A percentile compares a stretch with the other conserved stretches of the same genome.
These are phyloP conservation scores for Yarrowia osloensis DNA, from an alignment of 805 yeast species.

Conservation along the genomic window DNA sequence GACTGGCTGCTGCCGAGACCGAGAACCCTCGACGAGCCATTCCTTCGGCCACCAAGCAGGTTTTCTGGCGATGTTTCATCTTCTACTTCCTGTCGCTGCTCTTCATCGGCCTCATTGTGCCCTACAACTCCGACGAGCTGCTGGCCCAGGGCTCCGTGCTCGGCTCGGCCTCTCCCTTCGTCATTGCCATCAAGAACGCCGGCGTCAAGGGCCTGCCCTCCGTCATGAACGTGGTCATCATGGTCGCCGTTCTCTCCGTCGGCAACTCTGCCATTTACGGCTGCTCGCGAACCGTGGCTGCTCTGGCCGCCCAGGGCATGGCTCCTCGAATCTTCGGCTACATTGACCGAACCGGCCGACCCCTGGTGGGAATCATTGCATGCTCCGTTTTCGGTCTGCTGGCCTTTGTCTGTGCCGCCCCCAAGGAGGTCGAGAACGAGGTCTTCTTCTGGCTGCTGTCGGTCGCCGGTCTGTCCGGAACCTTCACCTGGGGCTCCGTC, in stretches of 20 bases:
- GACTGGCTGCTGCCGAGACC: slow-evolving; percentile 72
- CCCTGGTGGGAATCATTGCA: slow-evolving; percentile 59
- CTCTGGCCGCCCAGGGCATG: slow-evolving; percentile 61
- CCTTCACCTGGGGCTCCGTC: slow-evolving; percentile 66
- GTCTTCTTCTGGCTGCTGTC: slow-evolving; percentile 69
- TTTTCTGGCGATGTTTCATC: slow-evolving; percentile 71
- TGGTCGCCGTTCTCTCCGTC: slow-evolving; percentile 65
- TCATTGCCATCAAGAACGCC: slow-evolving; percentile 65
- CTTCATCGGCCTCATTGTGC: slow-evolving; percentile 65
- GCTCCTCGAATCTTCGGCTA: slow-evolving; percentile 61
- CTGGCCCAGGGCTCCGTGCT: slow-evolving; percentile 52
- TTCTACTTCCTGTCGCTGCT: slow-evolving; percentile 63
- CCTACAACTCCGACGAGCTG: slow-evolving; percentile 53
- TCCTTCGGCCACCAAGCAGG: slow-evolving; percentile 73
- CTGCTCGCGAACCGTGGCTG: slow-evolving; percentile 64
- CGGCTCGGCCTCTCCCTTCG: slow-evolving; percentile 68
- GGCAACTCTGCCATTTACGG: slow-evolving; percentile 69
- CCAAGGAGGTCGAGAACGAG: slow-evolving; percentile 52
- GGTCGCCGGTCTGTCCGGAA: slow-evolving; percentile 59
- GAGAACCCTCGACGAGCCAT: slow-evolving; percentile 63
- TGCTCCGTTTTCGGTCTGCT: slow-evolving; percentile 52
- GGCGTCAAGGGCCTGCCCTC: slow-evolving; percentile 66
- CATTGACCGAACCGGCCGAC: slow-evolving; percentile 73
- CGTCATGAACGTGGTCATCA: slow-evolving; percentile 65
- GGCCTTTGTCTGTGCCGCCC: slow-evolving; percentile 61